Base-by-base conservation (phyloP, 1,284 basidiomycete species). In the Cystobasidium slooffiae region DNA sequence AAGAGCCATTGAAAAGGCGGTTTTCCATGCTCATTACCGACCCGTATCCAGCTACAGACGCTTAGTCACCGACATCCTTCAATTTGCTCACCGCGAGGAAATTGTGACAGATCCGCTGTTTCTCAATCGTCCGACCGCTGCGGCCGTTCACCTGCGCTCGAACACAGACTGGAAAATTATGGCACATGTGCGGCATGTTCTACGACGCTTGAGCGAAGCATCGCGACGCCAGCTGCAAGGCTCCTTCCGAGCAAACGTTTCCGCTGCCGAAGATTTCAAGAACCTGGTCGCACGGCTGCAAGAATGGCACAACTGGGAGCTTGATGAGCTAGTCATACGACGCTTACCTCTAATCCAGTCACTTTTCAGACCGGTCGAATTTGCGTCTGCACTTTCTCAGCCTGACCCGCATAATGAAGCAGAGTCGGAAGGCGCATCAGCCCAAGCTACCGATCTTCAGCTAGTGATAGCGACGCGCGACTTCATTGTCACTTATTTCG, bases 71-170 rank as follows among this genome's bases (percentile, higher is more conserved):
- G 59, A 76, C 10, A 75, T 79, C 69, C 75, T 79, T 10, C 67
- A 68, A 20, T 61, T 51, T 0, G 75, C 77, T 1, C 76, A 76
- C n/a, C 56, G 74, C 24, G 66, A 76, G n/a, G 59, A 74, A 14
- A 72, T 80, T 52, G 65, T 66, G 20, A 76, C 79, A 3, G 91
- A 93, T 80, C 89, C 90, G 4, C 24, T 84, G 90, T 47, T 91
- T 91, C 24, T 88, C 88, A 55, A 91, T 88, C 56, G 91, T 91
- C 62, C 70, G 14, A 65, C 70, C 31, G 20, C 62, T 65, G 90
- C 91, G 3, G 91, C 91, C 1, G 91, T 88, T 79, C 85, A 93
- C 51, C 86, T 93, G 39, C 89, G 91, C 39, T 86, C 86, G 31
- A 87, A 90, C 77, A 82, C 85, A 1, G 84, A 84, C 3, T 91